Base-by-base conservation (phyloP, 106 monocot species). In the Xerophyta viscosa region DNA sequence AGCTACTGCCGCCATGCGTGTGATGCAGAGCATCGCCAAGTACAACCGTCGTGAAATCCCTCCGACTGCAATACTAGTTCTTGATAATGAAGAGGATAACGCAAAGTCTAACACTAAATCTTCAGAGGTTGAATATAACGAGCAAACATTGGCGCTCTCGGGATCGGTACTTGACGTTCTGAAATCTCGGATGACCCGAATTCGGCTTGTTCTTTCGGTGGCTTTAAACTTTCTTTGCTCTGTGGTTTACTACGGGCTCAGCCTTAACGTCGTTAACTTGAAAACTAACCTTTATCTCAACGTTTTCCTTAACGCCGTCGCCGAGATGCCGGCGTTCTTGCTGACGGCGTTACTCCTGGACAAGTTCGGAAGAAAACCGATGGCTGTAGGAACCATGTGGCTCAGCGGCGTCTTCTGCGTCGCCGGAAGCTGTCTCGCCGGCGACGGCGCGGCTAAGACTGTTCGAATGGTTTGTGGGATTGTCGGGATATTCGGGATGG, bases 211-310 rank as follows among this genome's bases (percentile, higher is more conserved):
- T 12, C 61, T 94, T 6, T 50, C 78, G 6, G 58, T 88, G 0
- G 26, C 46, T 2, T 78, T 94, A 46, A 76, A 72, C 64, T 66
- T 88, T 50, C 7, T 84, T n/a, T 70, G 75, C 64, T 63, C 93
- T 7, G 20, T 88, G 8, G 83, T 88, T 1, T 93, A 93, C 77
- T 93, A 84, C 57, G 83, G 88, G 33, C 74, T 93, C 24, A 93
- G 63, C 73, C 80, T 93, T 39, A 93, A 93, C 58, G 88, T 93
- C 17, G 88, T 81, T 45, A 93, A 93, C 51, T 77, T 93, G 47
- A 71, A 71, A 46, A 93, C 83, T 14, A 79, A 84, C 57, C 57
- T 88, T 27, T 78, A 93, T 60, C 50, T 83, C 21, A 88, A 58
- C 48, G 93, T 93, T 8, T 3, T 72, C 24, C 62, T 88, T 24